Base-by-base conservation (phyloP, 2,329 filamentous ascomycete genomes). In the Pezicula carpinea region DNA sequence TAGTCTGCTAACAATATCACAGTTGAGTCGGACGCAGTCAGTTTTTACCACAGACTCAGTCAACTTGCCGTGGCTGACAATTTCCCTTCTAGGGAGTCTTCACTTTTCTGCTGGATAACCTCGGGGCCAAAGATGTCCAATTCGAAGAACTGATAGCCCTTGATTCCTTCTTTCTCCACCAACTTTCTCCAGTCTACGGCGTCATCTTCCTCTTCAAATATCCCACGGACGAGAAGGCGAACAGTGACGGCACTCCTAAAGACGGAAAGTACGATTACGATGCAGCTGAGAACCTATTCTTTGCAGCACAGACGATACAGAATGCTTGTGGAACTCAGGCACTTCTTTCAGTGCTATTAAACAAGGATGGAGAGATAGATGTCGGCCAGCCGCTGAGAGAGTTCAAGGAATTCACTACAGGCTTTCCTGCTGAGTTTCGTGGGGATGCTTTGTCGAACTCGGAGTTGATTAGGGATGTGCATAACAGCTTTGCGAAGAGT, bases 131-230 rank as follows among this genome's bases (percentile, higher is more conserved):
- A 67, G 83, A 89, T 64, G 89, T 97, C 2, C 93, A 99, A 69
- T 97, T 96, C 65, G 93, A 97, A 72, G 93, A 99, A 72, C 83
- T 99, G 54, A 81, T 96, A 49, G 86, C 88, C 1, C 83, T 99
- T 55, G 92, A 97, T 59, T 75, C 89, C 6, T 81, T 88, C 44
- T 78, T 79, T 48, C 77, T 95, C 11, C 76, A 79, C 36, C 72
- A 83, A 54, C 78, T 90, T 29, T 83, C 85, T 58, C 87, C 88
- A 15, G 77, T 96, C 44, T 95, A 96, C 71, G 93, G 93, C 61
- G 89, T 99, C 57, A 96, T 99, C 63, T 99, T 99, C 70, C 88
- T 99, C 66, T 99, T 99, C 83, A 97, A 96, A 72, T 99, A 88
- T 70, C 88, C 81, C 43, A 90, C 82, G 51, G 83, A 87, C 64